phyloP scores from a whole-genome alignment of 257 asterid genomes.

The Gentiana macrophylla region DNA sequence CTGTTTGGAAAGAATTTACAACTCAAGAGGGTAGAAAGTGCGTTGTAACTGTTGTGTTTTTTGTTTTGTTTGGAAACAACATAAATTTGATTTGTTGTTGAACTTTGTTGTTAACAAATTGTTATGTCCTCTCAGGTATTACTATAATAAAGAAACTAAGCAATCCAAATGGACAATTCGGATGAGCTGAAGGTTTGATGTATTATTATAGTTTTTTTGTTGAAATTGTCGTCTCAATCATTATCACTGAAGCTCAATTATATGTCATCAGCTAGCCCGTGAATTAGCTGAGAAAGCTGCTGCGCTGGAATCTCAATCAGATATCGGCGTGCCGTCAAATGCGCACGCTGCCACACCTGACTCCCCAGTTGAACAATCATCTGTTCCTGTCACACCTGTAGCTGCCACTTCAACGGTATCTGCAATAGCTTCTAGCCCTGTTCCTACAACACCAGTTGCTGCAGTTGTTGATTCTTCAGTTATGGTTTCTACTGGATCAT shows the following conservation, averaged over 20 bases:
- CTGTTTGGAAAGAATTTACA: slow-evolving; percentile 95
- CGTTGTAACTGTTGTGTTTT: slow-evolving; percentile 19
- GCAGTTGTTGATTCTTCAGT: slow-evolving; percentile 39
- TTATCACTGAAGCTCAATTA: slow-evolving; percentile 20
- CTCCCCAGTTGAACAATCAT: slow-evolving; percentile 36
- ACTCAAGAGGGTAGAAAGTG: slow-evolving; percentile 97
- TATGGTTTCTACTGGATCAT: slow-evolving; percentile 40
- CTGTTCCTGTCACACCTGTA: slow-evolving; percentile 32
- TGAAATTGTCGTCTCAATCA: slow-evolving; percentile 4
- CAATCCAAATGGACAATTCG: slow-evolving; percentile 90
- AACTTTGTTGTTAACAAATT: slow-evolving; percentile 3
- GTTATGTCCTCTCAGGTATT: slow-evolving; percentile 50
- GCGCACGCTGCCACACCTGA: slow-evolving; percentile 29
- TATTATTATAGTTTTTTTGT: slow-evolving; percentile 4
- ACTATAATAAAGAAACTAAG: slow-evolving; percentile 91
- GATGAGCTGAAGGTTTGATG: slow-evolving; percentile 77
- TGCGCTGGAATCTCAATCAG: slow-evolving; percentile 38
- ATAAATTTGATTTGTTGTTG: too few species aligned
- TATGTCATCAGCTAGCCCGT: slow-evolving; percentile 71
- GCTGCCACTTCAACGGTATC: slow-evolving; percentile 27
- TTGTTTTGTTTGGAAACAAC: not conserved
- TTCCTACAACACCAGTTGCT: slow-evolving; percentile 39
- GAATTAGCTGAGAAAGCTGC: slow-evolving; percentile 73
- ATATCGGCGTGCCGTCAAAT: slow-evolving; percentile 26
- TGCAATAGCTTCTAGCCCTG: slow-evolving; percentile 45